Evolutionary conservation across 176 grass and related monocot genomes (phyloP).

Genomic region (Aegilops speltoides): DNA sequence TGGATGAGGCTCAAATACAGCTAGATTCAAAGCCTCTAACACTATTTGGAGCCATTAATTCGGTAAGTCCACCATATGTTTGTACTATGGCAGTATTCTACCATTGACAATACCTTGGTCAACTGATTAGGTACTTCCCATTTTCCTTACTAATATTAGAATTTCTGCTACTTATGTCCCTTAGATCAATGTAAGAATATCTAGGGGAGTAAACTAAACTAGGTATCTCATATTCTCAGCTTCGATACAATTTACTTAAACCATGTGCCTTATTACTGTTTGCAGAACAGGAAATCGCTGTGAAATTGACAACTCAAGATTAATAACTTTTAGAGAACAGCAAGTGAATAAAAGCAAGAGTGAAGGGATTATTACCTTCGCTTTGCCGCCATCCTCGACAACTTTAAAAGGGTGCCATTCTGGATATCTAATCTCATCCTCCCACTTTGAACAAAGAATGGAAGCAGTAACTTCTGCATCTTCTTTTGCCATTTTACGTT

Average conservation of each 20-base stretch:
- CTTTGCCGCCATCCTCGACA: slow-evolving; percentile 29
- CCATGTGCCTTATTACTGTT: not conserved
- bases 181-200: too few relatives aligned
- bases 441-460: slow-evolving; percentile 50
- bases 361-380: slow-evolving; percentile 15
- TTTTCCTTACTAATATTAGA: too few relatives aligned
- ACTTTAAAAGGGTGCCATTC: slow-evolving; percentile 64
- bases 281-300: not conserved
- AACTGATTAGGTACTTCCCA: too few relatives aligned
- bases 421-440: slow-evolving; percentile 48
- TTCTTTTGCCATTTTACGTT: slow-evolving; percentile 27
- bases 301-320: not conserved
- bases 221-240: too few relatives aligned
- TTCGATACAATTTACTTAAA: not conserved
- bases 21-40: too few relatives aligned
- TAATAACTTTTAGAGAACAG: not conserved
- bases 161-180: too few relatives aligned
- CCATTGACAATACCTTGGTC: too few relatives aligned
- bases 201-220: too few relatives aligned
- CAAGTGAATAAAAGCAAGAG: not conserved
- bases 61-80: not conserved
- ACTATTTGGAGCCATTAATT: not conserved
- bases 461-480: slow-evolving; percentile 37
- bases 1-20: too few relatives aligned
- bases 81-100: not conserved